Conservation (phyloP, 805 yeast genomes). For the Nakazawaea molendinolei region DNA sequence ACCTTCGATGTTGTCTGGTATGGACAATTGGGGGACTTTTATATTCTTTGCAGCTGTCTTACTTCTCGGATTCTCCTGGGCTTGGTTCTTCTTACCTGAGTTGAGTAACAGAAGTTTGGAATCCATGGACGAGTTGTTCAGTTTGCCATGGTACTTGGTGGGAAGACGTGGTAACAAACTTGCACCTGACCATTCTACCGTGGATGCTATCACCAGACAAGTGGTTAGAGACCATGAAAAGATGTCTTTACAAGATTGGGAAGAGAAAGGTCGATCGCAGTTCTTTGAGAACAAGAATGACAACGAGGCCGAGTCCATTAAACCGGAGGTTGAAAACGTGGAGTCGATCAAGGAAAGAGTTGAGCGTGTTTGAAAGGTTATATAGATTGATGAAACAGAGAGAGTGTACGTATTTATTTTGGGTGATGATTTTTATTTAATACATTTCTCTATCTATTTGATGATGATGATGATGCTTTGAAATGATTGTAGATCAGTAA, state of each 20-base stretch:
- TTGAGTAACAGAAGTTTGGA: constrained; percentile 45
- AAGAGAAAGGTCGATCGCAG: constrained; percentile 9
- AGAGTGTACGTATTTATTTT: no score
- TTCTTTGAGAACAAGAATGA: constrained; percentile 8
- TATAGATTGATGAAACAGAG: no score
- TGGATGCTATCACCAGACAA: constrained; percentile 6
- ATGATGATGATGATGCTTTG: no score
- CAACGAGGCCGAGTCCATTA: constrained; percentile 2
- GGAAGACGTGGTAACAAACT: constrained; percentile 48
- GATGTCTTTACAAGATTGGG: constrained; percentile 9
- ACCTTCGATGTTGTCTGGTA: constrained; percentile 40
- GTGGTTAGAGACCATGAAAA: constrained; percentile 2
- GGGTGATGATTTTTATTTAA: not conserved
- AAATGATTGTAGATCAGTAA: no score
- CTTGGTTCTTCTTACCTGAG: constrained; percentile 46
- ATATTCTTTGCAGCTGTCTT: constrained; percentile 41
- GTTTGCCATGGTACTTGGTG: constrained; percentile 50
- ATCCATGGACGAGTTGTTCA: constrained; percentile 44
- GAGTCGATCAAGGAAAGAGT: no score
- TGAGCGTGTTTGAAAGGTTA: no score
- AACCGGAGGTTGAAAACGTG: no score
- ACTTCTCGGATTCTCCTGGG: constrained; percentile 34
- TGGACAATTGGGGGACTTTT: constrained; percentile 45
- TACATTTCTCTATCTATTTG: not conserved
- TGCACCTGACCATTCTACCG: constrained; percentile 42